Evolutionary conservation across 495 filamentous ascomycete genomes (phyloP).

Genomic region (Aspergillus panamensis): DNA sequence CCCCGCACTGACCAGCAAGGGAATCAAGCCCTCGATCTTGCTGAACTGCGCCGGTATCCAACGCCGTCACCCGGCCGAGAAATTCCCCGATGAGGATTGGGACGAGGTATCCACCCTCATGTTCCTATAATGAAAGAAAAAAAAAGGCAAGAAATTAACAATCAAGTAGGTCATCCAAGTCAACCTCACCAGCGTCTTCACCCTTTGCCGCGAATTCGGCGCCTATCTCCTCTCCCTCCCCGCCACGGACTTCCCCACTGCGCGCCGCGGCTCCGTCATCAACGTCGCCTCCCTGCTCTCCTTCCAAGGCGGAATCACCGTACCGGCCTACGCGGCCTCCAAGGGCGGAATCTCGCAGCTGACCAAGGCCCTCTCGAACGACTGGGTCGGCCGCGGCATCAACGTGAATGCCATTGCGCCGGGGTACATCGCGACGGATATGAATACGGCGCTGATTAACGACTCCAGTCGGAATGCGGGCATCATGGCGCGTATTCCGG

Average conservation of each 20-base stretch:
- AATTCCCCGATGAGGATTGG: conserved; percentile 82
- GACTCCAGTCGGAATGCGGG: conserved; percentile 64
- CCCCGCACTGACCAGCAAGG: conserved; percentile 54
- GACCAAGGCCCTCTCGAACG: conserved; percentile 84
- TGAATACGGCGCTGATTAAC: conserved; percentile 80
- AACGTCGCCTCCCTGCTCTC: conserved; percentile 81
- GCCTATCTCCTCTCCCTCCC: conserved; percentile 71
- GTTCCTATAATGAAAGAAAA: too few species aligned
- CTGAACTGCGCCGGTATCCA: conserved; percentile 88
- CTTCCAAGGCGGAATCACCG: conserved; percentile 88
- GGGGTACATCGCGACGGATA: conserved; percentile 84
- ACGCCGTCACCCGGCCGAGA: conserved; percentile 67
- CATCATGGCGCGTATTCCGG: conserved; percentile 80
- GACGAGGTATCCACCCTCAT: conserved; percentile 55
- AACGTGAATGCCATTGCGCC: conserved; percentile 80
- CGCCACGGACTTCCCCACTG: conserved; percentile 46
- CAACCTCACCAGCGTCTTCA: conserved; percentile 81
- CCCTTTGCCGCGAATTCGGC: conserved; percentile 77
- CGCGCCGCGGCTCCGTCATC: conserved; percentile 71
- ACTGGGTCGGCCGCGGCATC: conserved; percentile 77
- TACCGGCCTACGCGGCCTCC: conserved; percentile 85
- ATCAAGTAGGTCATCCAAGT: conserved; percentile 65
- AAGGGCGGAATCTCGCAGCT: conserved; percentile 86
- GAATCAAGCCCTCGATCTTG: conserved; percentile 66
- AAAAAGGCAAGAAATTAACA: not conserved